Conservation (phyloP, 2,329 filamentous ascomycete genomes). For the Cladobotryum mycophilum region DNA sequence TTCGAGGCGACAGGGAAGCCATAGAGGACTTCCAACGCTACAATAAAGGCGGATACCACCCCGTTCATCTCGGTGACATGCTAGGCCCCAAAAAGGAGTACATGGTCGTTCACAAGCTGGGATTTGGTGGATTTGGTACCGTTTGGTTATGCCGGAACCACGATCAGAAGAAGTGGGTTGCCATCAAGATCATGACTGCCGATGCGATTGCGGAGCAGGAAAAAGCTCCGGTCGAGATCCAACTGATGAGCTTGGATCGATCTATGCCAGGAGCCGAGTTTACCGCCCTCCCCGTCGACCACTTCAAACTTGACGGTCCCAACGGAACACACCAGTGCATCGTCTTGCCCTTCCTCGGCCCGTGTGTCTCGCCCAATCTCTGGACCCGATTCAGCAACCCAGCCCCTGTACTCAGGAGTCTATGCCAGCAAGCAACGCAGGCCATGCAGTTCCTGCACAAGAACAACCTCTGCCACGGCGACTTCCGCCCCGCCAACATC, state of each 20-base stretch:
- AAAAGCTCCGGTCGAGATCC: background rate
- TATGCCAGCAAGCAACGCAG: slow-evolving; percentile 16
- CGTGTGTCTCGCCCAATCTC: slow-evolving; percentile 15
- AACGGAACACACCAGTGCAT: slow-evolving; percentile 23
- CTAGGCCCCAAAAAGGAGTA: slow-evolving; percentile 29
- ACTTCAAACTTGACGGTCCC: slow-evolving; percentile 18
- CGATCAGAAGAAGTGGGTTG: slow-evolving; percentile 22
- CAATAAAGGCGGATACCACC: slow-evolving; percentile 35
- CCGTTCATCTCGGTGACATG: slow-evolving; percentile 35
- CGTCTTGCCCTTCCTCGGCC: slow-evolving; percentile 23
- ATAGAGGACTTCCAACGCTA: slow-evolving; percentile 24
- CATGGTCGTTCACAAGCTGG: slow-evolving; percentile 37
- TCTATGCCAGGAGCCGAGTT: background rate
- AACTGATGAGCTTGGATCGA: slow-evolving; percentile 4
- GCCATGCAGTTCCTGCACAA: slow-evolving; percentile 21
- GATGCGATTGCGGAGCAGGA: slow-evolving; percentile 6
- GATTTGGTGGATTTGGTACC: slow-evolving; percentile 37
- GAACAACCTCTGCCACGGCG: slow-evolving; percentile 25
- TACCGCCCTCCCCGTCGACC: slow-evolving; percentile 16
- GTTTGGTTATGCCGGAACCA: slow-evolving; percentile 36
- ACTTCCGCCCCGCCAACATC: slow-evolving; percentile 24
- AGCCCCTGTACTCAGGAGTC: slow-evolving; percentile 9
- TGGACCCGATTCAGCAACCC: slow-evolving; percentile 10
- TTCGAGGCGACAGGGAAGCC: slow-evolving; percentile 3
- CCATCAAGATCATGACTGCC: slow-evolving; percentile 27